These are phyloP conservation scores for Trifolium fragiferum DNA, from an alignment of 306 rosid species.

Conservation along the genomic window DNA sequence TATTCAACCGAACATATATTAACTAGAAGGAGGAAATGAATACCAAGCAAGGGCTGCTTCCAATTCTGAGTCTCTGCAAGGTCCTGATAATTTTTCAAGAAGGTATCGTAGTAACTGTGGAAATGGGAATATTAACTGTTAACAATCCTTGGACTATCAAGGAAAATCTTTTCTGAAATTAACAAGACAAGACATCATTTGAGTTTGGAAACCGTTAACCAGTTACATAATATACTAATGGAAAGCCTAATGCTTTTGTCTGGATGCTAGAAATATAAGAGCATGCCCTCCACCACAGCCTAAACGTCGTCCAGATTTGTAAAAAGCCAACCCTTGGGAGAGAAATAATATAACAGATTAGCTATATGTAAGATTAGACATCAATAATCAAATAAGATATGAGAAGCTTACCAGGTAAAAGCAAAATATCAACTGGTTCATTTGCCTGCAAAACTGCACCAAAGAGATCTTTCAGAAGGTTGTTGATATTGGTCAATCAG, in stretches of 20 bases:
- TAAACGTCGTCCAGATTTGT: conserved; percentile 86
- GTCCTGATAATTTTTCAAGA: conserved; percentile 76
- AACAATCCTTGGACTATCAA: conserved; percentile 11
- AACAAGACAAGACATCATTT: no score
- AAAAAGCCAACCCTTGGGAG: conserved; percentile 85
- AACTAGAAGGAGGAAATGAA: conserved; percentile 27
- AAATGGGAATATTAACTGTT: conserved; percentile 16
- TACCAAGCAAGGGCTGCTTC: conserved; percentile 91
- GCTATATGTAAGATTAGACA: conserved; percentile 28
- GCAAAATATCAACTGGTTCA: conserved; percentile 87
- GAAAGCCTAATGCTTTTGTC: not conserved
- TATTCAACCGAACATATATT: conserved; percentile 30
- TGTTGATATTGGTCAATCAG: conserved; percentile 45
- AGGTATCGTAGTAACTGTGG: conserved; percentile 84
- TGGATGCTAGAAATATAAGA: conserved; percentile 31
- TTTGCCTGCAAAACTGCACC: conserved; percentile 89
- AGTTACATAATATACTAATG: no score
- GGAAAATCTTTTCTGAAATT: not conserved
- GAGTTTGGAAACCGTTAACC: no score
- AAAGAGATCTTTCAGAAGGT: conserved; percentile 49
- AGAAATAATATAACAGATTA: conserved; percentile 36
- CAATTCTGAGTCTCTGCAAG: conserved; percentile 72
- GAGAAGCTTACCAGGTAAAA: conserved; percentile 76
- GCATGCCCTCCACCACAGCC: conserved; percentile 99
- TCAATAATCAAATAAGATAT: conserved; percentile 29